These are phyloP conservation scores for Cladophialophora psammophila DNA, from an alignment of 2,329 filamentous ascomycete genomes.

Conservation along the genomic window DNA sequence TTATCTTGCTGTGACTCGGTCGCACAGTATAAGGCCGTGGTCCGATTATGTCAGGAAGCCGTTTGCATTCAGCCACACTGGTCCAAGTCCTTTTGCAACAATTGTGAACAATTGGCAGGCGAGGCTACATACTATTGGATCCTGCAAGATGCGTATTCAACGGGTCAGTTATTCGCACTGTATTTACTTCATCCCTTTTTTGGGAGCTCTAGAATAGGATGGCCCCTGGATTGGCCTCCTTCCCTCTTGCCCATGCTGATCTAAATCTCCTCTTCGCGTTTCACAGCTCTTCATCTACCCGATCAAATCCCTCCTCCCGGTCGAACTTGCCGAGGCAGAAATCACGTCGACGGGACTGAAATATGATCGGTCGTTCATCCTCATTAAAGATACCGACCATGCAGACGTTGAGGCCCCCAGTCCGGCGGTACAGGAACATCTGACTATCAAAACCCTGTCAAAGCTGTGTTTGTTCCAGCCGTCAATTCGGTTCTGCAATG, in stretches of 20 bases:
- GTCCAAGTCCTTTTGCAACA: not conserved
- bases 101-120: not conserved
- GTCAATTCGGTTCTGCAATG: not conserved
- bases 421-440: slow-evolving; percentile 2
- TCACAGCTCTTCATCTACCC: slow-evolving; percentile 28
- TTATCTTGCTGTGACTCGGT: not conserved
- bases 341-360: slow-evolving; percentile 19
- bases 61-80: not conserved
- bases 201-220: not conserved
- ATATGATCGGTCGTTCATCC: slow-evolving; percentile 24
- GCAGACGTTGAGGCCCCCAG: not conserved
- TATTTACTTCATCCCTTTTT: not conserved
- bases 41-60: not conserved
- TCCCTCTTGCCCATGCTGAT: not conserved
- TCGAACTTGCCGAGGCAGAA: slow-evolving; percentile 15
- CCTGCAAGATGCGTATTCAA: slow-evolving; percentile 10
- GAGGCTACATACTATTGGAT: not conserved
- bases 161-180: not conserved
- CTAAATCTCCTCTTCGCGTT: not conserved
- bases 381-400: slow-evolving; percentile 15
- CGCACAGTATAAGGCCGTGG: not conserved
- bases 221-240: not conserved
- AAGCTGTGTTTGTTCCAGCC: slow-evolving; percentile 25
- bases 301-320: slow-evolving; percentile 23
- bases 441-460: slow-evolving; percentile 28